Conservation (phyloP, 805 yeast species). For the Teunomyces barrocoloradensis region DNA sequence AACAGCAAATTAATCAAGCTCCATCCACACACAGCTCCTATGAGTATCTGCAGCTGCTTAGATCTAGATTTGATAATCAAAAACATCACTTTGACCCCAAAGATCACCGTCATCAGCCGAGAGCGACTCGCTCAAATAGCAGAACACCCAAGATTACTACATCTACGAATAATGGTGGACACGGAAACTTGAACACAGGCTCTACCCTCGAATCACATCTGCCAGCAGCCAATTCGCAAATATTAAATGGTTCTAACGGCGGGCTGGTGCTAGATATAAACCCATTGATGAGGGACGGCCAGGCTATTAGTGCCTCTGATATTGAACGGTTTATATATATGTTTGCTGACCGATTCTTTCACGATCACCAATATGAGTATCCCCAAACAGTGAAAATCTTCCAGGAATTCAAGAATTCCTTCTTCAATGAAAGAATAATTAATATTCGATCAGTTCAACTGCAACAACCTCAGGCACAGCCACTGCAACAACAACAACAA, state of each 20-base stretch:
- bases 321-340: conserved; percentile 40
- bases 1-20: conserved; percentile 5
- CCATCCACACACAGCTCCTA: conserved; percentile 5
- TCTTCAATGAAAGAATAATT: conserved; percentile 40
- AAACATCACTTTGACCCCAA: conserved; percentile 13
- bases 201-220: background rate
- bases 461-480: conserved; percentile 2
- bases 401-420: conserved; percentile 43
- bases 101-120: conserved; percentile 1
- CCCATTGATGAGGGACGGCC: conserved; percentile 1
- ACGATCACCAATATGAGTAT: conserved; percentile 38
- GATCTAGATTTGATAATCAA: conserved; percentile 25
- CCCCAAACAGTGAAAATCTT: conserved; percentile 43
- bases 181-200: too few species aligned
- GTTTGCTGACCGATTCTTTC: conserved; percentile 43
- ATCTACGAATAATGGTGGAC: background rate
- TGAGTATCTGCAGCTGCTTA: conserved; percentile 22
- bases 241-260: background rate
- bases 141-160: background rate
- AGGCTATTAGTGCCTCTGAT: conserved; percentile 18
- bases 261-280: conserved; percentile 7
- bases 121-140: conserved; percentile 6
- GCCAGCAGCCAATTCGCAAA: background rate
- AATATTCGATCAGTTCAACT: conserved; percentile 16
- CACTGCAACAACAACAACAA: conserved; percentile 6